Evolutionary conservation across 2,329 filamentous ascomycete genomes (phyloP).

Genomic region (Byssothecium circinans): DNA sequence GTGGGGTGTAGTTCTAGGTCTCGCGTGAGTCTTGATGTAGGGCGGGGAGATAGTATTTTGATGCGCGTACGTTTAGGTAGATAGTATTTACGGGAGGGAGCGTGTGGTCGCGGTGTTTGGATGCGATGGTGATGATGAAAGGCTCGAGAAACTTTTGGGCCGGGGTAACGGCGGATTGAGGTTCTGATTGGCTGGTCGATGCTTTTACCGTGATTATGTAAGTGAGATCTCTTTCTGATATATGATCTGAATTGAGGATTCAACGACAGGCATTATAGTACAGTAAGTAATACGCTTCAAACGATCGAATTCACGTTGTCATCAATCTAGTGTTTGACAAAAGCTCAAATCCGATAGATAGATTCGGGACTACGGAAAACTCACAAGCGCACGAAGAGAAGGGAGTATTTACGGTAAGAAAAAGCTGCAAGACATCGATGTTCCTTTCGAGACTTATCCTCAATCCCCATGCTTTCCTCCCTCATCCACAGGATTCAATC

Average conservation of each 20-base stretch:
- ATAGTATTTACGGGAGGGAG: conserved; percentile 6
- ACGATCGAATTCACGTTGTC: too few species aligned
- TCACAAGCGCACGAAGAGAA: too few species aligned
- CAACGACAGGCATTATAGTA: too few species aligned
- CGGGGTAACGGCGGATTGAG: not conserved
- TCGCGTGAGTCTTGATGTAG: not conserved
- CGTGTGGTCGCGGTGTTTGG: conserved; percentile 8
- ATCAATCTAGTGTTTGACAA: too few species aligned
- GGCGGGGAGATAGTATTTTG: not conserved
- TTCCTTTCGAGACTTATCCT: too few species aligned
- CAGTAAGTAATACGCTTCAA: too few species aligned
- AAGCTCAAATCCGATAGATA: too few species aligned
- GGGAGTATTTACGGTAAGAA: too few species aligned
- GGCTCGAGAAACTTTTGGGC: conserved; percentile 28
- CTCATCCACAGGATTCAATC: not conserved
- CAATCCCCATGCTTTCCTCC: not conserved
- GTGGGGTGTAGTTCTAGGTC: conserved; percentile 1
- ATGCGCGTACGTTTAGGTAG: conserved; percentile 10
- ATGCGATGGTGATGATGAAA: conserved; percentile 19
- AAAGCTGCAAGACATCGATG: too few species aligned
- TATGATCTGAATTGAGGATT: not conserved
- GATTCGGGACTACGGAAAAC: too few species aligned
- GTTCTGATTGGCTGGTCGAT: not conserved
- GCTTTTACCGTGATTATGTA: not conserved
- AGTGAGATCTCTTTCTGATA: not conserved